phyloP scores from a whole-genome alignment of 2,329 filamentous ascomycete species.

The Paracamarosporium sp. region DNA sequence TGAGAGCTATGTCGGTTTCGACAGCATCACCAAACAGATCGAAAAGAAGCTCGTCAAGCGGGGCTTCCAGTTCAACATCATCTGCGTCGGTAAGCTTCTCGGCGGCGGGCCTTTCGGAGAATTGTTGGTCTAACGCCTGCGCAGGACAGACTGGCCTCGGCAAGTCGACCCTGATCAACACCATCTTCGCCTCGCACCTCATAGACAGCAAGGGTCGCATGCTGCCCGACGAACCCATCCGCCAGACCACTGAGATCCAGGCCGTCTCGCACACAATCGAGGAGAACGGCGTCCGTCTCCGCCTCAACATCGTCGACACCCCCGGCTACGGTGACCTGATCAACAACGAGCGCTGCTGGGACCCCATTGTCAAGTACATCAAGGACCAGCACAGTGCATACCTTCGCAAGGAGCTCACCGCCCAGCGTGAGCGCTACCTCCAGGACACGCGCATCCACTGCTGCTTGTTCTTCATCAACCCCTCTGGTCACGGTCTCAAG shows the following conservation, averaged over 20 bases:
- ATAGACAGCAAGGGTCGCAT: conserved; percentile 98
- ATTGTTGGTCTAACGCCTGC: conserved; percentile 6
- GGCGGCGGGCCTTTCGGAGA: background rate
- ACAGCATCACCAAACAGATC: conserved; percentile 99
- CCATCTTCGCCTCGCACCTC: conserved; percentile 98
- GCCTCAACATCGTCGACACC: conserved; percentile 98
- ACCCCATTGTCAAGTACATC: conserved; percentile 99
- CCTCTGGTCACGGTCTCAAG: conserved; percentile 97
- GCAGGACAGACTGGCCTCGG: conserved; percentile 96
- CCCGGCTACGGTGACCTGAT: conserved; percentile 98
- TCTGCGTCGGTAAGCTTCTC: conserved; percentile 87
- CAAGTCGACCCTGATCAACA: conserved; percentile 99
- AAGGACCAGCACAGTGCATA: conserved; percentile 99
- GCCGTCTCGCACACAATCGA: conserved; percentile 98
- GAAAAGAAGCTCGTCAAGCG: conserved; percentile 99
- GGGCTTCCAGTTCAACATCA: conserved; percentile 99
- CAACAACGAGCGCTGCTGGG: conserved; percentile 99
- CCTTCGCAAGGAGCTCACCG: conserved; percentile 98
- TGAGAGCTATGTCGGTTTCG: conserved; percentile 98
- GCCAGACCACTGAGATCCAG: conserved; percentile 97
- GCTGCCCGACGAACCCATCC: conserved; percentile 88
- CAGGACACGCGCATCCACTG: conserved; percentile 99
- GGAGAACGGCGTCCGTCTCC: conserved; percentile 97
- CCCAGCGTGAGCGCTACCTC: conserved; percentile 98
- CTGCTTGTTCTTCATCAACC: conserved; percentile 99